Percentiles rank a stretch among this genome's conserved stretches.
Evolutionary conservation across 768 basidiomycete genomes (phyloP).

Genomic region (Mycena metata): DNA sequence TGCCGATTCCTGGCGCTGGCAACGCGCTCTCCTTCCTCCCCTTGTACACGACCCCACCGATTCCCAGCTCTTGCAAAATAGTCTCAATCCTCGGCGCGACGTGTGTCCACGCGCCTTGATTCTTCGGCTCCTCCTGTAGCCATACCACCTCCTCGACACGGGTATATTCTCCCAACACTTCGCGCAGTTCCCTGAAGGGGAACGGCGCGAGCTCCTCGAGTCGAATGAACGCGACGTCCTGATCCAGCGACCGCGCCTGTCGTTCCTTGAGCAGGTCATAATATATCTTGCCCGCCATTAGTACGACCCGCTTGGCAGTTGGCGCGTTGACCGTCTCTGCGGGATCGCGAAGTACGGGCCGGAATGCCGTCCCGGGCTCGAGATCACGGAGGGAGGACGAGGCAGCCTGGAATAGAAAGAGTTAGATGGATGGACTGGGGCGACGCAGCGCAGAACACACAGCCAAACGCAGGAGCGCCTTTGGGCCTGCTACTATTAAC

Average conservation of each 20-base stretch:
- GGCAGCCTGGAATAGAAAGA: constrained; percentile 67
- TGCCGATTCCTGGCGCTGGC: constrained; percentile 83
- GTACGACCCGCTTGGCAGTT: constrained; percentile 72
- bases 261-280: constrained; percentile 88
- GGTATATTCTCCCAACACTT: constrained; percentile 61
- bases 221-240: constrained; percentile 76
- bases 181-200: constrained; percentile 72
- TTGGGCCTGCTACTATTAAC: constrained; percentile 86
- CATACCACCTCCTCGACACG: constrained; percentile 64
- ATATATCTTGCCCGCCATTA: constrained; percentile 88
- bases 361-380: constrained; percentile 70
- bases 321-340: constrained; percentile 42
- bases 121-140: constrained; percentile 91
- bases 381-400: constrained; percentile 77
- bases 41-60: constrained; percentile 60
- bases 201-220: constrained; percentile 91
- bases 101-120: constrained; percentile 87
- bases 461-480: constrained; percentile 82
- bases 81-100: constrained; percentile 68
- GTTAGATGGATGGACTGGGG: constrained; percentile 6
- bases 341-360: constrained; percentile 74
- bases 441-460: constrained; percentile 55
- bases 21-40: constrained; percentile 81
- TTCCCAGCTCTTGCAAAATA: constrained; percentile 60
- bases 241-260: constrained; percentile 59